Evolutionary conservation across 352 stramenopile species (phyloP), one percentile per base, ranked within the genome.

Genomic region (Globisporangium middletonii): DNA sequence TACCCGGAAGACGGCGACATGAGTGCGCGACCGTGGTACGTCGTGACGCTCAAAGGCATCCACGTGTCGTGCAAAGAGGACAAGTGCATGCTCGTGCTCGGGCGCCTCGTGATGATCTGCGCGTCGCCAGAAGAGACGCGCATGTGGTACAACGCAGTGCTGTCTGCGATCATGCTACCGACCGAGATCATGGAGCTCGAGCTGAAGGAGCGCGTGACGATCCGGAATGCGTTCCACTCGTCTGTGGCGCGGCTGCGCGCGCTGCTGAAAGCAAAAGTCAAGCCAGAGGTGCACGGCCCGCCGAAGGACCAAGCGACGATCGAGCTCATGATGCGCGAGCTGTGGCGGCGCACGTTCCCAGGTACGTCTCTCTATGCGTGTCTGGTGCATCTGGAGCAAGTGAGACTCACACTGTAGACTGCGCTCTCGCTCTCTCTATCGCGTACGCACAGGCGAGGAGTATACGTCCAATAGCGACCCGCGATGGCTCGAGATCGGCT

Each of bases 401-500:
- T 11, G 13, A 46, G 13, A 46, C 41, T 18, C 41, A 19, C 18
- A 19, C 41, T 38, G 41, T 19, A 19, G 19, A 37, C 11, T 53
- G 49, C 38, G 19, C 12, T 42, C 23, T 37, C 12, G 27, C 6
- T 26, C 19, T 38, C 5, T 41, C 8, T 30, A 50, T 45, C 48
- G 2, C 23, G 7, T 8, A 23, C 41, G 28, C 8, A 27, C 28
- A 67, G 63, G 60, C 23, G 80, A 92, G 43, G 48, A 64, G 15
- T 92, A 77, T 55, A 87, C 73, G 15, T 89, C 77, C n/a, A 92
- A 88, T 53, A 65, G 69, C 6, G 84, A 94, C 55, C 71, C 69
- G 26, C 75, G 79, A 37, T 94, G 85, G 85, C 73, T 92, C 49
- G 85, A 94, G 57, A 60, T 94, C 53, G 85, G 85, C 27, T 93